Evolutionary conservation across 2,329 filamentous ascomycete genomes (phyloP).

Genomic region (Hypomyces perniciosus): DNA sequence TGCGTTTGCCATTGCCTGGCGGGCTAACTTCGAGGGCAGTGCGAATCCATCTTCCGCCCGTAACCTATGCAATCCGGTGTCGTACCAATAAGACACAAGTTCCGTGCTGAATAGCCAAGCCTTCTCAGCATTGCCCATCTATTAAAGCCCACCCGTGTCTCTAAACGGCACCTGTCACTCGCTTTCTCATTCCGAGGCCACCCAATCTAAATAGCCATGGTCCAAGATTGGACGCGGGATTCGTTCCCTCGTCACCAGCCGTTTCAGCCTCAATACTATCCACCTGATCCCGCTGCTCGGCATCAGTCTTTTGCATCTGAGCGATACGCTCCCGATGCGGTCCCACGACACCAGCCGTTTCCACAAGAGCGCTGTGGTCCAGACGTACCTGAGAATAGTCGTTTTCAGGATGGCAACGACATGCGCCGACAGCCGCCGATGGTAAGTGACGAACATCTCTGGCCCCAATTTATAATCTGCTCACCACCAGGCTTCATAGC

Average conservation of each 20-base stretch:
- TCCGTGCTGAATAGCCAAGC: background rate
- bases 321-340: conserved; percentile 22
- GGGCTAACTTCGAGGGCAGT: background rate
- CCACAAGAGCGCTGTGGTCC: conserved; percentile 24
- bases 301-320: conserved; percentile 25
- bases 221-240: conserved; percentile 35
- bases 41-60: background rate
- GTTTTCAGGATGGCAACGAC: conserved; percentile 30
- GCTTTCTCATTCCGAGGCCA: background rate
- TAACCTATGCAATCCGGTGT: conserved; percentile 9
- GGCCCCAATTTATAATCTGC: background rate
- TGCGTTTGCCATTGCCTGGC: background rate
- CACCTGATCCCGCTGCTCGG: conserved; percentile 19
- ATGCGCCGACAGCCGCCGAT: conserved; percentile 33
- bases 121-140: background rate
- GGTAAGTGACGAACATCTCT: conserved; percentile 23
- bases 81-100: conserved; percentile 3
- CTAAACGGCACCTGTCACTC: background rate
- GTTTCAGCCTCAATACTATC: conserved; percentile 20
- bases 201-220: conserved; percentile 27
- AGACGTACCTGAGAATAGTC: conserved; percentile 26
- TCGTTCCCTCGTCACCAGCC: conserved; percentile 30
- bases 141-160: background rate
- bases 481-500: conserved; percentile 23
- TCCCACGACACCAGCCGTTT: conserved; percentile 27